Evolutionary conservation across 2,329 filamentous ascomycete species (phyloP).

Genomic region (Aspergillus phoenicis): DNA sequence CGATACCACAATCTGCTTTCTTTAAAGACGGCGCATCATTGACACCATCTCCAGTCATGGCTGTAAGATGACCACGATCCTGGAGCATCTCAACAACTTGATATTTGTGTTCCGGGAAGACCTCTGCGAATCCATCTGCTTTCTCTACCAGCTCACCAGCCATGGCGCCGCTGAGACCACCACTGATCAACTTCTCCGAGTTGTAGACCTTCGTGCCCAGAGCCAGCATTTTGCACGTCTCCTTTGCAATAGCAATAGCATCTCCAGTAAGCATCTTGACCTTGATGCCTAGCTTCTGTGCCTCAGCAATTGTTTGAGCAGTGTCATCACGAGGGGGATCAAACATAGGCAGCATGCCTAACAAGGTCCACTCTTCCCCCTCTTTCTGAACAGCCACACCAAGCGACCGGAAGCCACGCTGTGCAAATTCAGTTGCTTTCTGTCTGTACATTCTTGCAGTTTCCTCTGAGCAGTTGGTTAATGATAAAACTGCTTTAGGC

Average conservation of each 20-base stretch:
- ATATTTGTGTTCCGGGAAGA: constrained; percentile 76
- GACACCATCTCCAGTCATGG: constrained; percentile 77
- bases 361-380: constrained; percentile 70
- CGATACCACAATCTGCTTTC: constrained; percentile 74
- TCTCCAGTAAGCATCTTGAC: constrained; percentile 84
- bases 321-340: constrained; percentile 78
- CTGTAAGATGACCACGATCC: constrained; percentile 71
- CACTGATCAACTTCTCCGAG: constrained; percentile 75
- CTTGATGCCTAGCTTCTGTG: constrained; percentile 72
- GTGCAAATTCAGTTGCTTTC: constrained; percentile 74
- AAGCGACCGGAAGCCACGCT: constrained; percentile 77
- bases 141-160: constrained; percentile 66
- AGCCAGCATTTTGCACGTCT: constrained; percentile 80
- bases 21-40: constrained; percentile 74
- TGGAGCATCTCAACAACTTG: constrained; percentile 75
- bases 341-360: constrained; percentile 79
- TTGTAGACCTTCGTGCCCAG: constrained; percentile 81
- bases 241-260: constrained; percentile 76
- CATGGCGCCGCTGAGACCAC: constrained; percentile 73
- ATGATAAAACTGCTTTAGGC: constrained; percentile 71
- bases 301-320: constrained; percentile 75
- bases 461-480: constrained; percentile 68
- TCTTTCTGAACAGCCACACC: constrained; percentile 79
- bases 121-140: constrained; percentile 72
- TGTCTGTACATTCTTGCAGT: constrained; percentile 67